Evolutionary conservation across 306 rosid species (phyloP), one percentile per base, ranked within the genome.

Genomic region (Herpetospermum pedunculosum): DNA sequence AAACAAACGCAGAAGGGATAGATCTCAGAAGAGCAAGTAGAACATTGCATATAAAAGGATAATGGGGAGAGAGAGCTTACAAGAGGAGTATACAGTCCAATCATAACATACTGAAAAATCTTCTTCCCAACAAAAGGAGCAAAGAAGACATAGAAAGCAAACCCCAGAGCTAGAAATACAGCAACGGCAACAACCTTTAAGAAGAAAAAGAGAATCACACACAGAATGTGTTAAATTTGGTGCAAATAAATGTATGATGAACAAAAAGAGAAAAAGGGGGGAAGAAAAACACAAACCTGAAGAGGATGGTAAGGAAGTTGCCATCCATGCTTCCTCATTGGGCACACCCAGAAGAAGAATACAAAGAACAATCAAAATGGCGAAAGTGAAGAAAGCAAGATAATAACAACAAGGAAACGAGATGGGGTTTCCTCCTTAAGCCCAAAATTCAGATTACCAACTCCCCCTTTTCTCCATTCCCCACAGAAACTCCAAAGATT

Each of bases 301-400:
- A 94, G 97, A 72, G 97, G 98, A 79, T 94, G 98, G 64, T 91
- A 91, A 43, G 98, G 98, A 69, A 94, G 94, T 79, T 91, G 88
- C 98, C 98, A 94, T 68, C 98, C 98, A 75, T 91, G 74, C 89
- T 88, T 94, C 88, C 97, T 91, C 98, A 94, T 94, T 76, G 87
- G 89, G 77, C 46, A 65, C 57, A 71, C 74, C 71, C 70, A 70
- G 29, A 40, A 63, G 55, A 49, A 55, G 50, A 58, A 58, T 14
- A 14, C 40, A 35, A 34, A 76, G 37, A 80, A 49, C 55, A 28
- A 73, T 71, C 47, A 74, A 25, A 52, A 73, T 8, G 63, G 59
- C 38, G 73, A 76, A 75, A 73, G 59, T 38, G 72, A 65, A 65
- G 53, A 19, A 59, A 29, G 81, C 65, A 77, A 67, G 64, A 77